Evolutionary conservation across 2,329 filamentous ascomycete species (phyloP).

Genomic region (Fusarium sp.): DNA sequence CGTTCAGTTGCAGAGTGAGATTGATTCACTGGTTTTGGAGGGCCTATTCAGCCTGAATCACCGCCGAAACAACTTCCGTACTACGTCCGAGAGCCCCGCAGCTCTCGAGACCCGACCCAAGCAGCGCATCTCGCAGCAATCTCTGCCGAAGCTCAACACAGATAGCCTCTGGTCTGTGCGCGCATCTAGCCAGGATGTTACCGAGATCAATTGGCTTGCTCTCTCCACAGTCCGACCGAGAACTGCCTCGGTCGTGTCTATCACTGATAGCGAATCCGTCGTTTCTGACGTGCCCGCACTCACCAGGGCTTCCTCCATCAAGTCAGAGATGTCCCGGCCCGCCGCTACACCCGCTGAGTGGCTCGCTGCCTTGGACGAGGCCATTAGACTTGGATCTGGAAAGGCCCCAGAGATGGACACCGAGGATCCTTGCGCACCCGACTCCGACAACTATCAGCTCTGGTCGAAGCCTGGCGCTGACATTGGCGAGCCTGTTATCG

Average conservation of each 20-base stretch:
- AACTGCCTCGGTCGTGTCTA: conserved; percentile 33
- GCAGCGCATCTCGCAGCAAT: conserved; percentile 42
- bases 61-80: conserved; percentile 41
- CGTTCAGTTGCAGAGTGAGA: conserved; percentile 28
- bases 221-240: conserved; percentile 34
- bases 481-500: conserved; percentile 1
- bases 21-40: conserved; percentile 35
- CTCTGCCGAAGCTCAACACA: conserved; percentile 46
- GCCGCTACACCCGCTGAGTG: conserved; percentile 46
- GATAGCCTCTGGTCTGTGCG: conserved; percentile 49
- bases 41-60: conserved; percentile 42
- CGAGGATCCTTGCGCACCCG: conserved; percentile 11
- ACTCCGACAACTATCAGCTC: conserved; percentile 35
- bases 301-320: conserved; percentile 37
- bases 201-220: conserved; percentile 36
- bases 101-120: conserved; percentile 47
- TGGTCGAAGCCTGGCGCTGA: conserved; percentile 35
- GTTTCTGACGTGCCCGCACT: conserved; percentile 13
- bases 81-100: conserved; percentile 38
- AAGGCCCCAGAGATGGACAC: conserved; percentile 15
- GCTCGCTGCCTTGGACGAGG: conserved; percentile 50
- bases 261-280: conserved; percentile 23
- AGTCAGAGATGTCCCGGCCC: conserved; percentile 29
- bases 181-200: conserved; percentile 18
- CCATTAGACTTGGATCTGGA: conserved; percentile 27